Evolutionary conservation across 352 stramenopile species (phyloP), one percentile per base, ranked within the genome.

Genomic region (Globisporangium cystogenes): DNA sequence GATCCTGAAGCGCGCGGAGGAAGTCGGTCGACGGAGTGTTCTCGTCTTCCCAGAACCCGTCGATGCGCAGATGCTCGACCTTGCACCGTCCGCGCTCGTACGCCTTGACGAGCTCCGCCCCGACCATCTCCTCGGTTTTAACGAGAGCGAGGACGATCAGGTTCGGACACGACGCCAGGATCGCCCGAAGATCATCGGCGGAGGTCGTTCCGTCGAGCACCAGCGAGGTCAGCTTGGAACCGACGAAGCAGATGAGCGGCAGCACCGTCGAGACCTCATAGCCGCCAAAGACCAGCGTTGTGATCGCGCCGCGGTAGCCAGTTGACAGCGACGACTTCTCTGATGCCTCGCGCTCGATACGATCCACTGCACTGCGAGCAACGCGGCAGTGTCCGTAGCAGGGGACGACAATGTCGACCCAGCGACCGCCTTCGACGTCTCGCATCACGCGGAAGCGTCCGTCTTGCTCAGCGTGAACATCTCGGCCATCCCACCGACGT

Each of bases 381-480:
- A 47, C 24, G 49, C 35, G 16, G 24, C 49, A 54, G 49, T 47
- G 43, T 3, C 37, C 49, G 11, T 33, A 42, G 26, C 39, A 39
- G 0, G 47, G 31, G 14, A 44, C 47, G 14, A 44, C 27, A 4
- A 53, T 24, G 47, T 53, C 47, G 20, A 53, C 47, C 14, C 33
- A 44, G 21, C 20, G 20, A 23, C 16, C 26, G 18, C 16, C 15
- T 20, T 31, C 15, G 47, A 44, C 31, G 47, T 53, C 40, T 35
- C 26, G 24, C 48, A 54, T 45, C 48, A 54, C 48, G 14, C 48
- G 36, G 16, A 54, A 54, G 36, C 41, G 36, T 7, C 35, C 35
- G 16, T 43, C 16, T 14, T 46, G 48, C 37, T 54, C 20, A 46
- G 8, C 16, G 46, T 3, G 18, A 43, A 24, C 10, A 23, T 53